A percentile compares a stretch with the other conserved stretches of the same genome.
These are phyloP conservation scores for Aspergillus tamarii DNA, from an alignment of 2,329 filamentous ascomycete species.

Conservation along the genomic window DNA sequence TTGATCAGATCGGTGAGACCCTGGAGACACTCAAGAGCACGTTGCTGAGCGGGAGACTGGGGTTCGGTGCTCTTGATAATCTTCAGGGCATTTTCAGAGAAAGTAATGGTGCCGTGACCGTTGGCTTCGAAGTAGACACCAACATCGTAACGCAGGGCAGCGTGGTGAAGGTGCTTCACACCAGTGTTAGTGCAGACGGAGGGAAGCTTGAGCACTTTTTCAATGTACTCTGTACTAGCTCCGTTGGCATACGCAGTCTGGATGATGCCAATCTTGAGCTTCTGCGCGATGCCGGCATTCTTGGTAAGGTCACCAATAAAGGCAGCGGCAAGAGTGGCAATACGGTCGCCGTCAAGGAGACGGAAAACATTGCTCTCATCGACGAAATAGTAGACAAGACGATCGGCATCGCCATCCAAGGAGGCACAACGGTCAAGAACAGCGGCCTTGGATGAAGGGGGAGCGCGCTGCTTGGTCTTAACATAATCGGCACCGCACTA, in stretches of 20 bases:
- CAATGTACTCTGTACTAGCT: slow-evolving; percentile 87
- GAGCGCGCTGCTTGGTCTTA: slow-evolving; percentile 93
- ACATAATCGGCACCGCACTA: slow-evolving; percentile 95
- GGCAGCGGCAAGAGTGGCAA: slow-evolving; percentile 88
- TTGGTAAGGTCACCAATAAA: slow-evolving; percentile 90
- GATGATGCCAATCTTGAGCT: slow-evolving; percentile 88
- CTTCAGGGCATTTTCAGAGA: slow-evolving; percentile 80
- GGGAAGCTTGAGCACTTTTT: slow-evolving; percentile 82
- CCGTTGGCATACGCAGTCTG: slow-evolving; percentile 99
- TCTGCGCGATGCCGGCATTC: slow-evolving; percentile 74
- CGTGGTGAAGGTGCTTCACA: slow-evolving; percentile 97
- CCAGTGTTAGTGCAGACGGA: slow-evolving; percentile 93
- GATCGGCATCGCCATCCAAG: slow-evolving; percentile 92
- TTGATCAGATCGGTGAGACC: slow-evolving; percentile 92
- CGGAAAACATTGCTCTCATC: slow-evolving; percentile 83
- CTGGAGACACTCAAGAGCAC: slow-evolving; percentile 80
- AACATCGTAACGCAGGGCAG: slow-evolving; percentile 91
- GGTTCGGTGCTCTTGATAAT: slow-evolving; percentile 79
- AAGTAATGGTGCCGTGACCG: slow-evolving; percentile 94
- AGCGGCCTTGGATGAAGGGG: slow-evolving; percentile 76
- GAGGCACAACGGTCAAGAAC: slow-evolving; percentile 82
- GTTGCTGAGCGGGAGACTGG: slow-evolving; percentile 87
- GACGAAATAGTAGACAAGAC: slow-evolving; percentile 91
- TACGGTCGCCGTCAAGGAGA: slow-evolving; percentile 94
- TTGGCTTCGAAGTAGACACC: slow-evolving; percentile 99